phyloP scores from a whole-genome alignment of 1,139 yeast species.

The Kluyveromyces sp. region DNA sequence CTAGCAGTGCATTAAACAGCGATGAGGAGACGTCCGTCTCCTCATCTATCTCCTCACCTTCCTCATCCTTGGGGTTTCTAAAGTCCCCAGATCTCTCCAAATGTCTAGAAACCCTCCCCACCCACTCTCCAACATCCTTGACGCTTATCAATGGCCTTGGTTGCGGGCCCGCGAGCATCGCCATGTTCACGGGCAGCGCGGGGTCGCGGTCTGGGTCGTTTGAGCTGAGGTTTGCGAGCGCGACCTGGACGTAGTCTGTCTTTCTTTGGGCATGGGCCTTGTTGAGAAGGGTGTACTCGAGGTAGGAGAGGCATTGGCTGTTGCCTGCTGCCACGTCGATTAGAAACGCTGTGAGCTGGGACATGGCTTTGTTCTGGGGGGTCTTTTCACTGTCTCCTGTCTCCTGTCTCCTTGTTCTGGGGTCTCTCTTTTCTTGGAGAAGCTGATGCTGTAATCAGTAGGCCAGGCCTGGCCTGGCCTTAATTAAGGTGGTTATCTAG shows the following conservation, averaged over 20 bases:
- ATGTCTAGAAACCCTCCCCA: too few relatives aligned
- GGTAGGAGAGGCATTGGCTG: conserved; percentile 11
- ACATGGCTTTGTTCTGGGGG: background rate
- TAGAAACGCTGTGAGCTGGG: background rate
- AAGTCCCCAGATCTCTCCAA: background rate
- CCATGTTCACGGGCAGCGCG: conserved; percentile 7
- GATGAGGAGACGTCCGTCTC: too few relatives aligned
- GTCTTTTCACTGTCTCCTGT: too few relatives aligned
- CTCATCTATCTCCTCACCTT: conserved; percentile 29
- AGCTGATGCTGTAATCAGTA: too few relatives aligned
- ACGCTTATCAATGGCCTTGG: conserved; percentile 2
- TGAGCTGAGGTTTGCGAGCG: conserved; percentile 25
- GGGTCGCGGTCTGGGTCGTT: conserved; percentile 24
- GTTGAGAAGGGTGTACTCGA: conserved; percentile 22
- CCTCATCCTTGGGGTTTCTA: conserved; percentile 25
- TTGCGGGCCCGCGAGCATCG: conserved; percentile 3
- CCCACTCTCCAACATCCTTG: conserved; percentile 3
- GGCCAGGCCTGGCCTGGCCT: background rate
- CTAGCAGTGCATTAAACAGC: conserved; percentile 1
- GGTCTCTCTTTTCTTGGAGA: too few relatives aligned
- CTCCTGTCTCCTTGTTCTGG: background rate
- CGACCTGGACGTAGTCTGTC: conserved; percentile 27
- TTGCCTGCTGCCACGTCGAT: conserved; percentile 2
- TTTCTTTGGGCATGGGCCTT: conserved; percentile 23
- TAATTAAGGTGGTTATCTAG: too few relatives aligned